A percentile compares a stretch with the other conserved stretches of the same genome.
phyloP scores from a whole-genome alignment of 495 filamentous ascomycete species.

The Penicillium steckii region DNA sequence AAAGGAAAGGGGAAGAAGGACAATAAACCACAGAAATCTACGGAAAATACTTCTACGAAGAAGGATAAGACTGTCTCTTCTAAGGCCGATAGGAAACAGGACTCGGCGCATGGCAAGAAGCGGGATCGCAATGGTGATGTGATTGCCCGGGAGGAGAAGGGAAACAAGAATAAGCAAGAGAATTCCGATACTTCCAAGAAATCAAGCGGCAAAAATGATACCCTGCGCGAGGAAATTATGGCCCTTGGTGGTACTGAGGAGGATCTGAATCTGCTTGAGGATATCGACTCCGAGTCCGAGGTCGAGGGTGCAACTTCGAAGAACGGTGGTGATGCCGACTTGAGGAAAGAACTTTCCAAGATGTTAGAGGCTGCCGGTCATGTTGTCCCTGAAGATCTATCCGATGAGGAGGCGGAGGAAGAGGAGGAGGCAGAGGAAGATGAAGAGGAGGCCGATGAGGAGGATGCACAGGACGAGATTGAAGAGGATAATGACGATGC shows the following conservation, averaged over 20 bases:
- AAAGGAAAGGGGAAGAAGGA: constrained; percentile 48
- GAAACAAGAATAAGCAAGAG: constrained; percentile 23
- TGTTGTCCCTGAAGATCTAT: constrained; percentile 41
- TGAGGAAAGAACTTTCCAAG: constrained; percentile 43
- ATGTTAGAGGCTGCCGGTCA: constrained; percentile 46
- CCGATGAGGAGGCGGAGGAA: constrained; percentile 47
- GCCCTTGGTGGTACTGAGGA: constrained; percentile 77
- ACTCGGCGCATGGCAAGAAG: constrained; percentile 42
- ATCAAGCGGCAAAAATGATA: constrained; percentile 30
- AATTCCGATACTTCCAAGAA: constrained; percentile 20
- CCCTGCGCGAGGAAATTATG: constrained; percentile 67
- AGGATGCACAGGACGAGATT: constrained; percentile 34
- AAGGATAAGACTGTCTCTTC: constrained; percentile 28
- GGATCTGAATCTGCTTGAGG: constrained; percentile 65
- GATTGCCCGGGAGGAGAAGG: constrained; percentile 38
- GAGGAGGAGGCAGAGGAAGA: constrained; percentile 32
- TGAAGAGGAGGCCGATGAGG: constrained; percentile 27
- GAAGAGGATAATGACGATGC: constrained; percentile 45
- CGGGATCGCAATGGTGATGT: constrained; percentile 52
- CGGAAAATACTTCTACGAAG: constrained; percentile 18
- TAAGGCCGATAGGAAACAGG: constrained; percentile 29
- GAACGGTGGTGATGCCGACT: constrained; percentile 32
- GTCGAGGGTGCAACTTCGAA: constrained; percentile 38
- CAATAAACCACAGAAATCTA: constrained; percentile 21
- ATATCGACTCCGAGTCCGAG: constrained; percentile 61